Conservation (phyloP, 1,284 basidiomycete species). For the Ganoderma boninense region DNA sequence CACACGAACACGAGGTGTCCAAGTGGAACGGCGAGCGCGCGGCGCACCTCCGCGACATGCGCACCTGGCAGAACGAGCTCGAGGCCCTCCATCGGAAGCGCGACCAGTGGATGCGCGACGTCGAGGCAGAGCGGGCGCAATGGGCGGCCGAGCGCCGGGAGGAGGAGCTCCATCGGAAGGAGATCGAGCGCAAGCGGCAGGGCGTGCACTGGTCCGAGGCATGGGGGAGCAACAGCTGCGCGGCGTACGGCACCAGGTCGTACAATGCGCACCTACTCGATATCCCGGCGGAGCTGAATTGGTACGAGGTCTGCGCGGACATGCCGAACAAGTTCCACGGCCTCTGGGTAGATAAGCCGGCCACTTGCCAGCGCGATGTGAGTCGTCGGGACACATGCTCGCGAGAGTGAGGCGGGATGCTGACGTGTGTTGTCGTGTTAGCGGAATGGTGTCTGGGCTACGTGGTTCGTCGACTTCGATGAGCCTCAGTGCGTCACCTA, state of each 20-base stretch:
- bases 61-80: not conserved
- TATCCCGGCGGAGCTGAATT: conserved; percentile 25
- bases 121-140: not conserved
- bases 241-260: conserved; percentile 27
- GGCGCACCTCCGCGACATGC: conserved; percentile 12
- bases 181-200: conserved; percentile 25
- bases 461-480: conserved; percentile 34
- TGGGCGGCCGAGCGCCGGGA: conserved; percentile 12
- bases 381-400: not conserved
- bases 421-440: not conserved
- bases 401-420: not conserved
- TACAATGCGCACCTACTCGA: conserved; percentile 28
- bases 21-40: conserved; percentile 21
- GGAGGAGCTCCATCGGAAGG: conserved; percentile 25
- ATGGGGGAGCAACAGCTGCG: conserved; percentile 23
- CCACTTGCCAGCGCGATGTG: conserved; percentile 26
- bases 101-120: conserved; percentile 10
- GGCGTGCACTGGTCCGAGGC: conserved; percentile 32
- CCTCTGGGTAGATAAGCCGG: conserved; percentile 24
- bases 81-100: conserved; percentile 7
- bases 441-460: conserved; percentile 24
- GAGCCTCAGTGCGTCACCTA: conserved; percentile 33
- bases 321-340: conserved; percentile 31
- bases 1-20: conserved; percentile 6
- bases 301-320: conserved; percentile 29